phyloP scores from a whole-genome alignment of 2,329 filamentous ascomycete genomes.

The Penicillium hordei region DNA sequence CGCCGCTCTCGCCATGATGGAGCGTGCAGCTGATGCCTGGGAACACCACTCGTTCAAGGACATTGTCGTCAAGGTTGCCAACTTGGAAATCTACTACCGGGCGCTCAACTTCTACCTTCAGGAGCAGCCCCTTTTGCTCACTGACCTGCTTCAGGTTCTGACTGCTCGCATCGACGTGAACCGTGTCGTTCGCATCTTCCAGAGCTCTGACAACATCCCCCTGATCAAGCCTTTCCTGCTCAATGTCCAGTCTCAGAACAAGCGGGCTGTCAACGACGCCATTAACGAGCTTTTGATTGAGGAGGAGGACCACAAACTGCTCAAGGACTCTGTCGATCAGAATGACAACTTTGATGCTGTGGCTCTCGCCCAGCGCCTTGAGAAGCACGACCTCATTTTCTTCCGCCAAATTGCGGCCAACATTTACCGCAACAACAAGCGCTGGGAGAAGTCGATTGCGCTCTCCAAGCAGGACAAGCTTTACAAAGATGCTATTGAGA shows the following conservation, averaged over 20 bases:
- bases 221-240: conserved; percentile 98
- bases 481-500: conserved; percentile 99
- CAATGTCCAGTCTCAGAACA: conserved; percentile 95
- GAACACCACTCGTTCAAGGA: conserved; percentile 99
- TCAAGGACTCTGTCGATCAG: conserved; percentile 95
- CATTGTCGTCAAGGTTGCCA: conserved; percentile 94
- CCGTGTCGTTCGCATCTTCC: conserved; percentile 98
- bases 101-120: conserved; percentile 96
- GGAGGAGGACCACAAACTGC: conserved; percentile 98
- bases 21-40: conserved; percentile 95
- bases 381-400: conserved; percentile 98
- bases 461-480: conserved; percentile 99
- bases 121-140: conserved; percentile 91
- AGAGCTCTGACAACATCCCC: conserved; percentile 96
- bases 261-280: conserved; percentile 95
- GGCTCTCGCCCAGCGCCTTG: conserved; percentile 83
- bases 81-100: conserved; percentile 98
- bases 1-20: conserved; percentile 94
- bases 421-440: conserved; percentile 99
- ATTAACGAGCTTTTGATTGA: conserved; percentile 98
- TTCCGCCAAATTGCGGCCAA: conserved; percentile 98
- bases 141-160: conserved; percentile 88
- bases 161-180: conserved; percentile 97
- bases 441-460: conserved; percentile 98
- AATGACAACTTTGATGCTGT: conserved; percentile 99